phyloP scores from a whole-genome alignment of 441 rosid genomes.

The Populus hybrid region DNA sequence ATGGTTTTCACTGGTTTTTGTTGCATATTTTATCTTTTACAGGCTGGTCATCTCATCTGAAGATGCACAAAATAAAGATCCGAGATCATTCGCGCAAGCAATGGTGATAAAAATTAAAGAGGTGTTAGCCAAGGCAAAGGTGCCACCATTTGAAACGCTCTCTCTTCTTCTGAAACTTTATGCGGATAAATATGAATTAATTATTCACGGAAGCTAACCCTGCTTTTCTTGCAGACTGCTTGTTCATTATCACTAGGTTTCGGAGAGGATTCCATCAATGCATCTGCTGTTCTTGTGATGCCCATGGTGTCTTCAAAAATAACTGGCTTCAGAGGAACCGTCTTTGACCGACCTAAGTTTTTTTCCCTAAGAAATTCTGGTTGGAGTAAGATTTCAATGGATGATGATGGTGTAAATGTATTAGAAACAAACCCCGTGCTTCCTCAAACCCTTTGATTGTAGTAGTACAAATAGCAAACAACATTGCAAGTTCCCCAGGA shows the following conservation, averaged over 20 bases:
- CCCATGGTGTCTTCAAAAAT: constrained; percentile 96
- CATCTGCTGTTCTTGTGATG: constrained; percentile 93
- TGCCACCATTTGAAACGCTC: constrained; percentile 20
- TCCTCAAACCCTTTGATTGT: constrained; percentile 34
- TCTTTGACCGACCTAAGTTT: constrained; percentile 58
- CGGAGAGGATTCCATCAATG: constrained; percentile 89
- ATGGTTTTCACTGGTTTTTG: neutral
- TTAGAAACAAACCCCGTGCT: constrained; percentile 32
- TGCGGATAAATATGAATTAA: neutral
- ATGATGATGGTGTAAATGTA: constrained; percentile 43
- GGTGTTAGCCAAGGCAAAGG: constrained; percentile 75
- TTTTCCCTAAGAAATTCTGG: constrained; percentile 64
- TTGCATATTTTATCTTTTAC: neutral
- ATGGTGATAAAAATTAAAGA: constrained; percentile 47
- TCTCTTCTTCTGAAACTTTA: neutral
- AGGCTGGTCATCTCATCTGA: constrained; percentile 58
- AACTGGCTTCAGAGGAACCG: constrained; percentile 79
- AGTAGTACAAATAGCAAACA: neutral
- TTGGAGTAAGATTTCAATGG: constrained; percentile 64
- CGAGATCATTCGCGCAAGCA: constrained; percentile 57
- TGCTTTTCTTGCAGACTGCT: constrained; percentile 53
- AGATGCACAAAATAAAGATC: constrained; percentile 55
- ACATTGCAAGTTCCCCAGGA: neutral
- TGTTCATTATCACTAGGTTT: constrained; percentile 66
- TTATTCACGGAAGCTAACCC: neutral